Percentiles rank a stretch among this genome's conserved stretches.
Conservation (phyloP, 495 filamentous ascomycete genomes). For the Jackrogersella minutella region DNA sequence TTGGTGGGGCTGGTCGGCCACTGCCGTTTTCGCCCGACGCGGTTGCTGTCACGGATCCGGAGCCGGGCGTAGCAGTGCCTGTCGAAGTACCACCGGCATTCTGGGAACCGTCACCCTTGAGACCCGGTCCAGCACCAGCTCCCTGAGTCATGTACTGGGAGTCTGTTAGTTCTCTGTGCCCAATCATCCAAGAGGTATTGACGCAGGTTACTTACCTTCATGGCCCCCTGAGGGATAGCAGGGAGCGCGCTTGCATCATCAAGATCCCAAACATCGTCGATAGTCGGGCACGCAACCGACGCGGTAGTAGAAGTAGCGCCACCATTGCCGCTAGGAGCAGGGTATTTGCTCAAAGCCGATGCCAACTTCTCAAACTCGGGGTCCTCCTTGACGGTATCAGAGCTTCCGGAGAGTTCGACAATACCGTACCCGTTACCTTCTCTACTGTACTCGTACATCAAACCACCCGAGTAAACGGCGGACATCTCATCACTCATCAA, state of each 20-base stretch:
- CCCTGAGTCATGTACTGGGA: constrained; percentile 74
- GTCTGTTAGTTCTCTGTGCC: constrained; percentile 21
- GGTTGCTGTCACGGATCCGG: constrained; percentile 60
- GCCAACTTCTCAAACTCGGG: constrained; percentile 71
- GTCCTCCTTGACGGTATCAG: constrained; percentile 57
- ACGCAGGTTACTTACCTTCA: constrained; percentile 38
- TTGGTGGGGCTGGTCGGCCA: constrained; percentile 51
- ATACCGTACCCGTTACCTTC: constrained; percentile 82
- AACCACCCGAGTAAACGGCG: constrained; percentile 89
- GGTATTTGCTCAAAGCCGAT: constrained; percentile 66
- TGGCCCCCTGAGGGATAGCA: constrained; percentile 72
- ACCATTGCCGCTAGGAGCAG: constrained; percentile 75
- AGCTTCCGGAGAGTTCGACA: constrained; percentile 67
- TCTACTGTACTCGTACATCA: constrained; percentile 94
- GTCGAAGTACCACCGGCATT: constrained; percentile 67
- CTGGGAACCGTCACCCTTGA: constrained; percentile 76
- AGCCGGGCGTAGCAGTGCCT: constrained; percentile 68
- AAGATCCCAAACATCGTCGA: constrained; percentile 78
- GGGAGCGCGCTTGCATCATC: constrained; percentile 67
- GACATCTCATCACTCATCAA: constrained; percentile 90
- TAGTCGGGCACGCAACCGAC: constrained; percentile 71
- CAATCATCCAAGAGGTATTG: neutral
- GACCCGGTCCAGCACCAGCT: constrained; percentile 76
- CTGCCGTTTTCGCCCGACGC: constrained; percentile 49
- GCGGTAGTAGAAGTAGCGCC: constrained; percentile 74